Evolutionary conservation across 1,139 yeast genomes (phyloP), one percentile per base, ranked within the genome.

Genomic region (Magnusiomyces ingens): DNA sequence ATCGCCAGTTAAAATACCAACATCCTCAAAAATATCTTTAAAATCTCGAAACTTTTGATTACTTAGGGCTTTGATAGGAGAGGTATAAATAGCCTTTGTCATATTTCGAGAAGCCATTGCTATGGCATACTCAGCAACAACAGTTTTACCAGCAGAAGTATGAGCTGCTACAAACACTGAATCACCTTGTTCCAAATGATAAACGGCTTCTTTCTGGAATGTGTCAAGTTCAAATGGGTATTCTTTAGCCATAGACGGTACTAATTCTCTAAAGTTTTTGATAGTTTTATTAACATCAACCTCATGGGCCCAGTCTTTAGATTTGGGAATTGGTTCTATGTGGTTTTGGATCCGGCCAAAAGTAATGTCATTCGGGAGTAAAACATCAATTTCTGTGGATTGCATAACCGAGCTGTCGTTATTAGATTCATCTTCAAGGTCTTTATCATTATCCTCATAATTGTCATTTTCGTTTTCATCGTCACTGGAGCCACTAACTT

Each of bases 121-220:
- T 72, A 93, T 93, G 45, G 99, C 98, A 65, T 93, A 94, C 67
- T 90, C 96, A 0, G 96, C 96, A 22, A 88, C 94, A 5, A 88
- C 96, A 0, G 96, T 88, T 65, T 88, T 88, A 69, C 96, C 96
- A 0, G 96, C 96, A 4, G 95, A 88, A 0, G 96, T 91, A 52
- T 93, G 99, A 0, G 99, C 99, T 5, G 99, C 97, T 2, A 93
- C 98, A 69, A 93, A 88, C 1, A 93, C 99, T 0, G 98, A 90
- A 67, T 93, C 99, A 49, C 96, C 96, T 67, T 91, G 95, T 66
- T 93, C 99, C 60, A 93, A 77, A 71, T 93, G 97, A 60, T 90
- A 93, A 1, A 93, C 89, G 0, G 99, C 97, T 65, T 94, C 97
- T 67, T 94, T 91, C 70, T 93, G 99, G 72, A 93, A 93, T 36